Conservation (phyloP, 495 filamentous ascomycete genomes). For the Penicillium macrosclerotiorum region DNA sequence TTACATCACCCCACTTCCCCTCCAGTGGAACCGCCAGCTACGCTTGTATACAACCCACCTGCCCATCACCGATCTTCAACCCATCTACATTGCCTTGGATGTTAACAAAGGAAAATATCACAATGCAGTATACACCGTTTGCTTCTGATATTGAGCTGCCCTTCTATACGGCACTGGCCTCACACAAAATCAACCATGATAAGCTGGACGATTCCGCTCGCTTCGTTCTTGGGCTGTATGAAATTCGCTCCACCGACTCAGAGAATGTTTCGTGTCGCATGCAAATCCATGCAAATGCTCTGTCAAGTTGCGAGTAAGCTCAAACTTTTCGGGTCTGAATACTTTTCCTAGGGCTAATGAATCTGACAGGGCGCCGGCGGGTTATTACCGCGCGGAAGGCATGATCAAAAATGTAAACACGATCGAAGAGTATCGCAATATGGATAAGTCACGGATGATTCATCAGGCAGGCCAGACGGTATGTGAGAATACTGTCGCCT, state of each 20-base stretch:
- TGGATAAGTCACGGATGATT: conserved; percentile 70
- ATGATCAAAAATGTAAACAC: conserved; percentile 96
- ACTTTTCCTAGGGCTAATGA: conserved; percentile 10
- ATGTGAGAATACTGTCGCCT: conserved; percentile 21
- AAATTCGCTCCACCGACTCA: conserved; percentile 66
- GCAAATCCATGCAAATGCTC: conserved; percentile 82
- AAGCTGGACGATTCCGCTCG: conserved; percentile 91
- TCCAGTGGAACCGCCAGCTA: too few species aligned
- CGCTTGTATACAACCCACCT: too few species aligned
- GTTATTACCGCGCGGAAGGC: conserved; percentile 80
- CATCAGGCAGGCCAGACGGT: conserved; percentile 74
- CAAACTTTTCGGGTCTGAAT: neutral
- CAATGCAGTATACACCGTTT: conserved; percentile 76
- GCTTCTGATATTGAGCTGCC: conserved; percentile 90
- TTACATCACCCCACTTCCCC: conserved; percentile 13
- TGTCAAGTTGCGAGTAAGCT: conserved; percentile 77
- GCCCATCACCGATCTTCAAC: too few species aligned
- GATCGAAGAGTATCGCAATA: conserved; percentile 82
- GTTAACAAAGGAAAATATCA: neutral
- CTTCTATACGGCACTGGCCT: conserved; percentile 86
- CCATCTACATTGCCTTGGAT: neutral
- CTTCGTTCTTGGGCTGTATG: conserved; percentile 82
- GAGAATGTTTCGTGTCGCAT: conserved; percentile 74
- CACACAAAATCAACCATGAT: conserved; percentile 92
- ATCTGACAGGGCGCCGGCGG: conserved; percentile 61